Evolutionary conservation across 306 rosid species (phyloP).

Genomic region (Trichosanthes truncata): DNA sequence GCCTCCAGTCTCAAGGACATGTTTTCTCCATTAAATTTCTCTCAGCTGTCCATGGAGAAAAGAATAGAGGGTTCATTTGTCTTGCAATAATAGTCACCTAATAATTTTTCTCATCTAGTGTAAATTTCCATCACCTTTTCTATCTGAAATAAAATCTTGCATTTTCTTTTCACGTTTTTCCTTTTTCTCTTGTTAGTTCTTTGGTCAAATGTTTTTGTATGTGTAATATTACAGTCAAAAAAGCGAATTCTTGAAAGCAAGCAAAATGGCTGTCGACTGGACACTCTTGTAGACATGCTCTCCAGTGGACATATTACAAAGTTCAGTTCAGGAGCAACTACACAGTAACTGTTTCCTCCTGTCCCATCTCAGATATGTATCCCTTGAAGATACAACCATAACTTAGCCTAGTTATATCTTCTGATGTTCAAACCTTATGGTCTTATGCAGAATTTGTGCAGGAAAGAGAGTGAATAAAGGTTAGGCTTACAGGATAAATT

Average conservation of each 20-base stretch:
- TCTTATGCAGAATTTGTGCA: neutral
- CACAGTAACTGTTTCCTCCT: neutral
- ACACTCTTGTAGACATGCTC: neutral
- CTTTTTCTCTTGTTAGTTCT: neutral
- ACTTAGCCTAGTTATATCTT: neutral
- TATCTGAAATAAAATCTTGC: neutral
- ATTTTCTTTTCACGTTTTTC: neutral
- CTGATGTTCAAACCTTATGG: neutral
- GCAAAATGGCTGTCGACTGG: neutral
- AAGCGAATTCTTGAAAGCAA: neutral
- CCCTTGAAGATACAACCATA: neutral
- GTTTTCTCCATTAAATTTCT: conserved; percentile 49
- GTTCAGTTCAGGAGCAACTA: neutral
- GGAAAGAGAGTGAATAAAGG: neutral
- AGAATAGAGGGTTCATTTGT: conserved; percentile 86
- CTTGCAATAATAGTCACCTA: conserved; percentile 44
- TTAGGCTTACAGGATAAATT: neutral
- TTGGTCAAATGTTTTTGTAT: neutral
- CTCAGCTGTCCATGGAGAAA: conserved; percentile 55
- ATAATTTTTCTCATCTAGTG: conserved; percentile 21
- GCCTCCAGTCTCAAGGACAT: conserved; percentile 49
- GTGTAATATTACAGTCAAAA: neutral
- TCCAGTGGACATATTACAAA: neutral
- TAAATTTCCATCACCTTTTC: conserved; percentile 2
- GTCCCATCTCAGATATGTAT: neutral